These are phyloP conservation scores for Fusarium coffeatum DNA, from an alignment of 2,329 filamentous ascomycete genomes.

Conservation along the genomic window DNA sequence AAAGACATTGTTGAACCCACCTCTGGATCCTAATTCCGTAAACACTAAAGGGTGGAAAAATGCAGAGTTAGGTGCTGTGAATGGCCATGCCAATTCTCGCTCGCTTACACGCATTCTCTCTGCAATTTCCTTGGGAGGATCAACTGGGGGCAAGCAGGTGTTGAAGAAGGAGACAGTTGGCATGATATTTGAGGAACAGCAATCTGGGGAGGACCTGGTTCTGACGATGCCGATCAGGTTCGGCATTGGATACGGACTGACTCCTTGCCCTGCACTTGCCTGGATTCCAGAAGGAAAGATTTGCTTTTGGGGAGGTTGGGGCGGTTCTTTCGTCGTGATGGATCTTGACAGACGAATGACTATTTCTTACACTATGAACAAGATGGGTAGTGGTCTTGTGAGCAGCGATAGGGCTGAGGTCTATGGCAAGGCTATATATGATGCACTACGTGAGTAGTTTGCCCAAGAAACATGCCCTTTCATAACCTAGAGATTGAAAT, in stretches of 20 bases:
- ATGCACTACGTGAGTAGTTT: neutral
- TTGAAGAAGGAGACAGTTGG: neutral
- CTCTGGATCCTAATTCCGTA: neutral
- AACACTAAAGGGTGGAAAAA: neutral
- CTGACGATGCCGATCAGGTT: neutral
- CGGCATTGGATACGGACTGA: neutral
- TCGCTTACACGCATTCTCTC: neutral
- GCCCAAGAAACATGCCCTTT: accelerated
- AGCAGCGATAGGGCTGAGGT: slow-evolving; percentile 8
- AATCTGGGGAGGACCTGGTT: neutral
- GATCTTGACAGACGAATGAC: slow-evolving; percentile 11
- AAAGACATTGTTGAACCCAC: neutral
- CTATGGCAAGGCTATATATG: neutral
- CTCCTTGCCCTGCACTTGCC: neutral
- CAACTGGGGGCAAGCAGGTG: neutral
- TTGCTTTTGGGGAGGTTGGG: slow-evolving; percentile 6
- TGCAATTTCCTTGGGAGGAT: neutral
- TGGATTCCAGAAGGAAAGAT: neutral
- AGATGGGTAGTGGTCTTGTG: neutral
- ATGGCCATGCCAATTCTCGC: slow-evolving; percentile 2
- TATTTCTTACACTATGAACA: slow-evolving; percentile 16
- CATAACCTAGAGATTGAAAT: neutral
- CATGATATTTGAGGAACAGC: slow-evolving; percentile 1
- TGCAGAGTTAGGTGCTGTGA: neutral
- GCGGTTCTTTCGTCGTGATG: neutral